A percentile compares a stretch with the other conserved stretches of the same genome.
Conservation (phyloP, 345 rosid genomes). For the Euclidium syriacum region DNA sequence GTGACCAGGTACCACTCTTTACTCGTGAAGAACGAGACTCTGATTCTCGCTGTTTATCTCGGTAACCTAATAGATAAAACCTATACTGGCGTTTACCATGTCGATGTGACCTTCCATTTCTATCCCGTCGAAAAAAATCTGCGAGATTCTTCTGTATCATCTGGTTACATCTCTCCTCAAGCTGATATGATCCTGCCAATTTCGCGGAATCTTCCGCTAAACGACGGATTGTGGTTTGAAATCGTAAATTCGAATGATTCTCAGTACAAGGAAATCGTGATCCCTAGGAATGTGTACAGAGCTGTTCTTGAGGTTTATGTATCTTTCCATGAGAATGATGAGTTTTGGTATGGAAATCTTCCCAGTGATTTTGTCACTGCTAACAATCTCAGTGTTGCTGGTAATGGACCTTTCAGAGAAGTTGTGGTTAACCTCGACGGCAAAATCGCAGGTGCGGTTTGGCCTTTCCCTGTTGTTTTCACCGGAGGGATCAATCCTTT, state of each 20-base stretch:
- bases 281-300: slow-evolving; percentile 75
- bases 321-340: slow-evolving; percentile 89
- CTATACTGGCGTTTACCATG: slow-evolving; percentile 83
- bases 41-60: slow-evolving; percentile 55
- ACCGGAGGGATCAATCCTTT: slow-evolving; percentile 86
- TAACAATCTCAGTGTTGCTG: slow-evolving; percentile 48
- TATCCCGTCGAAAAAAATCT: slow-evolving; percentile 38
- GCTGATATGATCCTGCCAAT: slow-evolving; percentile 81
- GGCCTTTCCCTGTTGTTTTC: slow-evolving; percentile 89
- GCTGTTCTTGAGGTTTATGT: slow-evolving; percentile 89
- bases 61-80: slow-evolving; percentile 58
- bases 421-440: slow-evolving; percentile 71
- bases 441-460: slow-evolving; percentile 57
- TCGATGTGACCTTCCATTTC: slow-evolving; percentile 54
- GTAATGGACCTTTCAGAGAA: slow-evolving; percentile 94
- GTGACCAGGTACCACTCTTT: slow-evolving; percentile 72
- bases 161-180: slow-evolving; percentile 32
- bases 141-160: background rate
- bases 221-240: slow-evolving; percentile 88
- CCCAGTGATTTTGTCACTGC: slow-evolving; percentile 66
- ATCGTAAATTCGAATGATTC: slow-evolving; percentile 44
- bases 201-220: slow-evolving; percentile 54
- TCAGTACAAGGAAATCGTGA: slow-evolving; percentile 42
- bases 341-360: slow-evolving; percentile 72
- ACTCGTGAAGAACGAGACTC: slow-evolving; percentile 51